Percentiles rank a stretch among this genome's conserved stretches.
Evolutionary conservation across 345 rosid species (phyloP).

Genomic region (Excoecaria cochinchinensis): DNA sequence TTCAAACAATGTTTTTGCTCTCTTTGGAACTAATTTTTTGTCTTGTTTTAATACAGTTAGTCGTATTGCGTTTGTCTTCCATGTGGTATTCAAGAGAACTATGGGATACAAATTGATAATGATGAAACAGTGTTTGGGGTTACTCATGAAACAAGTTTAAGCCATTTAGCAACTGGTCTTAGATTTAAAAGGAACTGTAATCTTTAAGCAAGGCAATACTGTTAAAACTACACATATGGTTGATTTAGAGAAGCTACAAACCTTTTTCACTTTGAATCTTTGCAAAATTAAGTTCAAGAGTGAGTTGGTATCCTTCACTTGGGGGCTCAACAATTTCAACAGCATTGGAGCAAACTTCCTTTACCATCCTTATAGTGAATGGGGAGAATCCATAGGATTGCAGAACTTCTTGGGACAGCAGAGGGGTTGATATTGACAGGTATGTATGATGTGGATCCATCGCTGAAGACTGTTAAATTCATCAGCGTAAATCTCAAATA

Average conservation of each 20-base stretch:
- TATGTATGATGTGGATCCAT: conserved; percentile 46
- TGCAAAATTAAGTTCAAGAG: conserved; percentile 55
- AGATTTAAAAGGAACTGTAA: background rate
- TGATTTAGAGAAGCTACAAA: conserved; percentile 21
- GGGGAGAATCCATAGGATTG: conserved; percentile 42
- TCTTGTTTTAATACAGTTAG: background rate
- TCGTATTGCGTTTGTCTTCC: background rate
- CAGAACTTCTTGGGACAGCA: conserved; percentile 49
- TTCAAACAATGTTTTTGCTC: background rate
- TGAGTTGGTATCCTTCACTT: conserved; percentile 77
- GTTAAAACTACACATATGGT: background rate
- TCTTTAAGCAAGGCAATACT: background rate
- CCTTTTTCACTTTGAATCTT: conserved; percentile 70
- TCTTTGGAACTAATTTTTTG: background rate
- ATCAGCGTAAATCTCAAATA: background rate
- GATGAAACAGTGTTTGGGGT: background rate
- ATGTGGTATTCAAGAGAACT: background rate
- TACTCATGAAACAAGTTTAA: background rate
- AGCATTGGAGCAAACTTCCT: conserved; percentile 48
- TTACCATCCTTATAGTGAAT: conserved; percentile 40
- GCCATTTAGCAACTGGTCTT: background rate
- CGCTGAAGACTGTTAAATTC: conserved; percentile 51
- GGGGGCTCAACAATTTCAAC: conserved; percentile 75
- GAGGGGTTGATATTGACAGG: conserved; percentile 63
- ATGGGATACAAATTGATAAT: background rate